Conservation (phyloP, 805 yeast genomes). For the Pichia deserticola region DNA sequence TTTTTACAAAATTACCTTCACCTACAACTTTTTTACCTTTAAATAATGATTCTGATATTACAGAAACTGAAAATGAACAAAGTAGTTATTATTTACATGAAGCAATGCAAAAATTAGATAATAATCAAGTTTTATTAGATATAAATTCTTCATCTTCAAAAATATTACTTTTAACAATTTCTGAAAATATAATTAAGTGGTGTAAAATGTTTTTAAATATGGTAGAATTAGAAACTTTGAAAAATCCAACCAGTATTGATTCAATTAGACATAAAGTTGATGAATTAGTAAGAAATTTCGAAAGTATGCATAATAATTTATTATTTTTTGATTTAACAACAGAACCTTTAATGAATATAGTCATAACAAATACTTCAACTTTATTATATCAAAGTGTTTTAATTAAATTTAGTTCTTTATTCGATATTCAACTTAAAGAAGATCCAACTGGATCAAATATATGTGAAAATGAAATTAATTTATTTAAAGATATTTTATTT, state of each 20-base stretch:
- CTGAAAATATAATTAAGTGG: slow-evolving; percentile 28
- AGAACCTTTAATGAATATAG: slow-evolving; percentile 19
- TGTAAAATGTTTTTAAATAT: slow-evolving; percentile 24
- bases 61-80: slow-evolving; percentile 5
- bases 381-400: slow-evolving; percentile 24
- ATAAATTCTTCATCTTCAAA: slow-evolving; percentile 21
- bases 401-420: slow-evolving; percentile 20
- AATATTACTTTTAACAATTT: slow-evolving; percentile 22
- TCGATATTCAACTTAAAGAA: slow-evolving; percentile 13
- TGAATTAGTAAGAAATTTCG: slow-evolving; percentile 22
- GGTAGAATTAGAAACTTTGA: slow-evolving; percentile 23
- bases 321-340: slow-evolving; percentile 22
- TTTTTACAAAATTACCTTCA: slow-evolving; percentile 26
- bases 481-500: slow-evolving; percentile 17
- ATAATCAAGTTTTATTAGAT: slow-evolving; percentile 23
- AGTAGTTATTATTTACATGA: slow-evolving; percentile 22
- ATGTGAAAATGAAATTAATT: slow-evolving; percentile 13
- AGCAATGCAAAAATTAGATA: slow-evolving; percentile 24
- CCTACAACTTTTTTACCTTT: slow-evolving; percentile 21
- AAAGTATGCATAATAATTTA: slow-evolving; percentile 22
- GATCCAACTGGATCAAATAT: slow-evolving; percentile 11
- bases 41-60: slow-evolving; percentile 5
- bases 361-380: slow-evolving; percentile 21
- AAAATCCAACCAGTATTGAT: slow-evolving; percentile 13
- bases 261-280: slow-evolving; percentile 20